Conservation (phyloP, 345 rosid species). For the Lepidium aucheri region DNA sequence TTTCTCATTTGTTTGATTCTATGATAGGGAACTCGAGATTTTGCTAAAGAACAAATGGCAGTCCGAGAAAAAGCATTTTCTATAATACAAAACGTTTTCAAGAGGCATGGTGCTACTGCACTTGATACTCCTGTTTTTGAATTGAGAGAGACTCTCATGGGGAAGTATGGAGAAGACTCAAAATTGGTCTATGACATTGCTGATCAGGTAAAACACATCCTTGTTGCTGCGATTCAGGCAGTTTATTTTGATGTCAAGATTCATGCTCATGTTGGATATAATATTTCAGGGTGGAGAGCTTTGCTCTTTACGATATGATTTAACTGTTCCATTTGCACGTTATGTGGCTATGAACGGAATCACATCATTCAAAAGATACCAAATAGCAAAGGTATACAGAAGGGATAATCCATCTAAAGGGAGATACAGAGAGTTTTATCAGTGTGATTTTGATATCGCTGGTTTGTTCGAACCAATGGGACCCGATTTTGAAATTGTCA, state of each 20-base stretch:
- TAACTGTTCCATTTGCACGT: slow-evolving; percentile 93
- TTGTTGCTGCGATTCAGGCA: not conserved
- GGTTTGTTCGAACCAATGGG: slow-evolving; percentile 86
- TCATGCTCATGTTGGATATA: not conserved
- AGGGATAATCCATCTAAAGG: slow-evolving; percentile 96
- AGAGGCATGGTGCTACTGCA: slow-evolving; percentile 86
- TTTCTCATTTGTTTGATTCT: slow-evolving; percentile 10
- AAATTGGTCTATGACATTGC: slow-evolving; percentile 91
- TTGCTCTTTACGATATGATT: slow-evolving; percentile 85
- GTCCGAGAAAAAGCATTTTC: slow-evolving; percentile 76
- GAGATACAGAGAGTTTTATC: slow-evolving; percentile 94
- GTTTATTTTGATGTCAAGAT: not conserved
- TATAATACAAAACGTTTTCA: slow-evolving; percentile 63
- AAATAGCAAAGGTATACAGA: slow-evolving; percentile 84
- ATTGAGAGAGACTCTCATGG: slow-evolving; percentile 86
- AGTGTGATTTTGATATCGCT: slow-evolving; percentile 94
- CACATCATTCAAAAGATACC: slow-evolving; percentile 74
- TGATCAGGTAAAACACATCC: slow-evolving; percentile 63
- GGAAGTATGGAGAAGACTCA: slow-evolving; percentile 94
- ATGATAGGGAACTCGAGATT: slow-evolving; percentile 82
- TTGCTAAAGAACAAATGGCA: slow-evolving; percentile 81
- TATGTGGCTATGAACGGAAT: slow-evolving; percentile 87
- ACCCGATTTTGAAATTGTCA: slow-evolving; percentile 81
- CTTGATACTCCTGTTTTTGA: slow-evolving; percentile 97
- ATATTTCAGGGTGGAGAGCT: slow-evolving; percentile 88